These are phyloP conservation scores for Podila verticillata DNA, from an alignment of 192 early-diverging fungal species.

Conservation along the genomic window DNA sequence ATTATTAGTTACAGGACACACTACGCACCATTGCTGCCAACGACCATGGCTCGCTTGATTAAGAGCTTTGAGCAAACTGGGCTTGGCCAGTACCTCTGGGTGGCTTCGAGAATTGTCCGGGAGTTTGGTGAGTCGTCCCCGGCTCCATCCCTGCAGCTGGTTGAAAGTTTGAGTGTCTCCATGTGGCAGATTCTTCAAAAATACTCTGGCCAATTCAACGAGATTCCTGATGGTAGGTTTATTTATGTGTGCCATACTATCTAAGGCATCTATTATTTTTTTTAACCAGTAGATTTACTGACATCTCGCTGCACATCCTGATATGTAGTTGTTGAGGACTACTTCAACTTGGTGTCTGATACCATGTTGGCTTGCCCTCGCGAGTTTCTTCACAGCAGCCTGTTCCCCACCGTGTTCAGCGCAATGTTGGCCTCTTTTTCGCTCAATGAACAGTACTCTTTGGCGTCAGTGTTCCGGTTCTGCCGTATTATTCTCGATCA, in stretches of 20 bases:
- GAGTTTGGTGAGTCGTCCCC: slow-evolving; percentile 69
- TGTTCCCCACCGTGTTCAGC: slow-evolving; percentile 67
- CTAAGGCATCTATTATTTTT: not conserved
- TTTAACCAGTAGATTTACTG: not conserved
- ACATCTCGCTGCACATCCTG: not conserved
- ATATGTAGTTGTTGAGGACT: slow-evolving; percentile 80
- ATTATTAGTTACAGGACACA: slow-evolving; percentile 65
- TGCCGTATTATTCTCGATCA: slow-evolving; percentile 56
- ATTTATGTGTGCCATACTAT: not conserved
- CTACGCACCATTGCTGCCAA: slow-evolving; percentile 64
- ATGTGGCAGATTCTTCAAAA: slow-evolving; percentile 66
- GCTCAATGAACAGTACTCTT: slow-evolving; percentile 58
- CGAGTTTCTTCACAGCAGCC: slow-evolving; percentile 62
- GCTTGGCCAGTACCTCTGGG: slow-evolving; percentile 84
- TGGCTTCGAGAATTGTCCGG: slow-evolving; percentile 70
- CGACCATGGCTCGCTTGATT: slow-evolving; percentile 70
- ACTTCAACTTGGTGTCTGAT: slow-evolving; percentile 67
- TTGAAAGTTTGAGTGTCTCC: slow-evolving; percentile 71
- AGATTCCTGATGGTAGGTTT: slow-evolving; percentile 74
- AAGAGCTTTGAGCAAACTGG: slow-evolving; percentile 74
- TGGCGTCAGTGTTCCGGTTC: slow-evolving; percentile 61
- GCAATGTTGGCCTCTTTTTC: slow-evolving; percentile 71
- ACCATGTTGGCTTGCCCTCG: slow-evolving; percentile 61
- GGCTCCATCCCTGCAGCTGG: slow-evolving; percentile 61
- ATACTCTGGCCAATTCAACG: slow-evolving; percentile 61